phyloP scores from a whole-genome alignment of 2,329 filamentous ascomycete species.

The Cercospora brassicicola region DNA sequence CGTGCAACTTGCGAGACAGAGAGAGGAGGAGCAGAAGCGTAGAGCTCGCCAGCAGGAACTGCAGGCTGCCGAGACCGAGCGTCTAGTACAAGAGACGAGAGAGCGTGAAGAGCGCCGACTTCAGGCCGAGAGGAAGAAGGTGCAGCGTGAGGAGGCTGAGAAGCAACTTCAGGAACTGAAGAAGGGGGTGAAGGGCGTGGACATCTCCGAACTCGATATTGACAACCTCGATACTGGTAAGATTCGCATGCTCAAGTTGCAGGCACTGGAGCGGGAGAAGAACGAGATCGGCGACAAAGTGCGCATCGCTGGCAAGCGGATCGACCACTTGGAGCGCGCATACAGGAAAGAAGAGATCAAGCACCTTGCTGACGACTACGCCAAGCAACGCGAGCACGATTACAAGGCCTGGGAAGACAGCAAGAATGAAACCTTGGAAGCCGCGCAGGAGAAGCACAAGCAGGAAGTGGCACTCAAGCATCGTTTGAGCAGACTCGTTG shows the following conservation, averaged over 20 bases:
- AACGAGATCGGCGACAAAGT: conserved; percentile 90
- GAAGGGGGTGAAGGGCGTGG: conserved; percentile 78
- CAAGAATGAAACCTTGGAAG: conserved; percentile 74
- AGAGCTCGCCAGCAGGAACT: conserved; percentile 81
- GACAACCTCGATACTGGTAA: conserved; percentile 61
- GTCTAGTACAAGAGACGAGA: conserved; percentile 86
- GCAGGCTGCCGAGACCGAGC: conserved; percentile 83
- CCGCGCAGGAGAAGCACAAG: conserved; percentile 84
- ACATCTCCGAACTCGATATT: conserved; percentile 83
- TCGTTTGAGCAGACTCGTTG: conserved; percentile 79
- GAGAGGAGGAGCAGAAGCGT: conserved; percentile 87
- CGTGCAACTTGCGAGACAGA: conserved; percentile 81
- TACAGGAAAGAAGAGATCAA: conserved; percentile 95
- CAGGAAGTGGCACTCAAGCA: conserved; percentile 92
- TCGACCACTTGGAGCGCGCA: conserved; percentile 95
- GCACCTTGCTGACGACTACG: conserved; percentile 84
- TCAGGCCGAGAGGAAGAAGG: conserved; percentile 79
- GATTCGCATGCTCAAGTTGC: conserved; percentile 90
- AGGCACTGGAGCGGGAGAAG: conserved; percentile 96
- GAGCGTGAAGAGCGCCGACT: conserved; percentile 85
- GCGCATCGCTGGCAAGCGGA: conserved; percentile 87
- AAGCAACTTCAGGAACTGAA: conserved; percentile 95
- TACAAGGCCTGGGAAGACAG: conserved; percentile 74
- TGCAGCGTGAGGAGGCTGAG: conserved; percentile 59
- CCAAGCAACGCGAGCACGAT: conserved; percentile 76